Evolutionary conservation across 805 yeast genomes (phyloP).

Genomic region (Candida palmyrensis): DNA sequence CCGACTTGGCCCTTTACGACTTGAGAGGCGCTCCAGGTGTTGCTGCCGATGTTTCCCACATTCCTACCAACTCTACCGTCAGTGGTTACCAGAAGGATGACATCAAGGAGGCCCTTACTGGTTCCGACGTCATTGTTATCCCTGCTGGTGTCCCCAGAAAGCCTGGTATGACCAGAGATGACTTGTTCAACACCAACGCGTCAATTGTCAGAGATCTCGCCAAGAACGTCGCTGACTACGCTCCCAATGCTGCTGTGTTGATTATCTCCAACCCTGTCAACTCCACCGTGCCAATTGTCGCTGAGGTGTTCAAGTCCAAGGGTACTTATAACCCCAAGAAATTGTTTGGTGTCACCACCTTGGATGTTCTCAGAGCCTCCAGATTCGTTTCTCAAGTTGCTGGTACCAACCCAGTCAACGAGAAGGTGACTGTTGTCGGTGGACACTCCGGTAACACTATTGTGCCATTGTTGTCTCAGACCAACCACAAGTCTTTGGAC

Average conservation of each 20-base stretch:
- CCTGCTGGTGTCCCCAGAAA: conserved; percentile 99
- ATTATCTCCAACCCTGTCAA: conserved; percentile 94
- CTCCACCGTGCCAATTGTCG: conserved; percentile 95
- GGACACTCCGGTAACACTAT: conserved; percentile 98
- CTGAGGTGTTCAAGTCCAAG: conserved; percentile 81
- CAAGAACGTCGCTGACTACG: conserved; percentile 71
- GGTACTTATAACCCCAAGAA: conserved; percentile 90
- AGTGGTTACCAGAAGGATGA: conserved; percentile 84
- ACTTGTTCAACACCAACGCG: conserved; percentile 92
- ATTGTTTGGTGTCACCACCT: conserved; percentile 93
- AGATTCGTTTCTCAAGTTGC: conserved; percentile 69
- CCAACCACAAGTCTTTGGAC: conserved; percentile 56
- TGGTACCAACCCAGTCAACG: conserved; percentile 71
- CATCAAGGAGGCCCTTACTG: conserved; percentile 63
- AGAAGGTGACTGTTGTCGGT: conserved; percentile 84
- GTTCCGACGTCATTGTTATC: conserved; percentile 81
- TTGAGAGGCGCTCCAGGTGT: conserved; percentile 93
- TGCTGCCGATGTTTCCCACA: conserved; percentile 92
- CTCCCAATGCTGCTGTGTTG: conserved; percentile 79
- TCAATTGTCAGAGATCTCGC: conserved; percentile 92
- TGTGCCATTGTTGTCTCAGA: conserved; percentile 87
- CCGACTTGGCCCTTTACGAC: conserved; percentile 82
- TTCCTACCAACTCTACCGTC: conserved; percentile 88
- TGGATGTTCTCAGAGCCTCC: conserved; percentile 86
- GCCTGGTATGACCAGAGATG: conserved; percentile 99